phyloP scores from a whole-genome alignment of 2,329 filamentous ascomycete species.

The Trichoderma guizhouense region DNA sequence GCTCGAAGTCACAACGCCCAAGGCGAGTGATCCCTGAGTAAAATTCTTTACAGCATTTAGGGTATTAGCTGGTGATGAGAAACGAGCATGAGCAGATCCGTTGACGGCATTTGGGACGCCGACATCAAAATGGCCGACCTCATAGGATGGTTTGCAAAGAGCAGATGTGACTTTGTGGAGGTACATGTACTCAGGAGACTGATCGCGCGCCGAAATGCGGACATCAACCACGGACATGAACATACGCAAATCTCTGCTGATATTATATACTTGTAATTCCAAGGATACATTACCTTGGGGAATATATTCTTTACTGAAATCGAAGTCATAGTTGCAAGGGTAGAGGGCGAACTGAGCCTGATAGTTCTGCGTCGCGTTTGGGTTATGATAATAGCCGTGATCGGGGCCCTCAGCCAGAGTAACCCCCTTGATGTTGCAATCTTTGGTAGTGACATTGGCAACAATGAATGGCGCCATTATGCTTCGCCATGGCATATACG shows the following conservation, averaged over 20 bases:
- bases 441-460: conserved; percentile 24
- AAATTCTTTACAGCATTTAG: background rate
- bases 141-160: background rate
- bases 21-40: background rate
- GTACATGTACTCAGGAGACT: background rate
- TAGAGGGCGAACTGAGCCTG: conserved; percentile 25
- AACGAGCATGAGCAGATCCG: conserved; percentile 23
- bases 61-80: conserved; percentile 15
- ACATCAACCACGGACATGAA: conserved; percentile 12
- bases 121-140: conserved; percentile 17
- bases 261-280: background rate
- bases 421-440: conserved; percentile 26
- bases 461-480: conserved; percentile 25
- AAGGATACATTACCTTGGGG: conserved; percentile 11
- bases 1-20: background rate
- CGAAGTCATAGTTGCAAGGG: conserved; percentile 27
- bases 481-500: conserved; percentile 24
- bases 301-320: conserved; percentile 23
- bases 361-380: conserved; percentile 29
- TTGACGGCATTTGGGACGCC: conserved; percentile 20
- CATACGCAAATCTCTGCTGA: background rate
- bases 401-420: conserved; percentile 26
- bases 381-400: conserved; percentile 25
- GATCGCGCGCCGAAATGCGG: background rate
- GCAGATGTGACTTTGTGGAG: conserved; percentile 24